Evolutionary conservation across 495 filamentous ascomycete species (phyloP).

Genomic region (Apiosordaria backusii): DNA sequence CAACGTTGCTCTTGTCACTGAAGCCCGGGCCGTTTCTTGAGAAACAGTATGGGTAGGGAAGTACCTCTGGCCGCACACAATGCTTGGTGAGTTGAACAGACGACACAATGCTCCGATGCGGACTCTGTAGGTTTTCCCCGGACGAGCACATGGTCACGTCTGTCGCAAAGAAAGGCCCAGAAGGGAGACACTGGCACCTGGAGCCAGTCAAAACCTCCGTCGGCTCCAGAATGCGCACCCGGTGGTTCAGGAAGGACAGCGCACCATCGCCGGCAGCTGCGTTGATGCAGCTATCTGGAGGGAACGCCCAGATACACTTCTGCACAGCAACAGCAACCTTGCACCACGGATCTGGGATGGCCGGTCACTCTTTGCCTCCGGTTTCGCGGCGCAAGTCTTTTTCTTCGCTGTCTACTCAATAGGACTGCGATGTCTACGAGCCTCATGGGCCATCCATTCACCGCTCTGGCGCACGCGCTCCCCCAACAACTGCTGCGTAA

Average conservation of each 20-base stretch:
- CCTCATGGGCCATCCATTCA: too few relatives aligned
- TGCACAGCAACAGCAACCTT: neutral
- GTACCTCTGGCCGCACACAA: neutral
- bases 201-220: neutral
- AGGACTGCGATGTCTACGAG: too few relatives aligned
- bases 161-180: neutral
- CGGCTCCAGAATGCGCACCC: neutral
- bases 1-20: too few relatives aligned
- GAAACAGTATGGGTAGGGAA: too few relatives aligned
- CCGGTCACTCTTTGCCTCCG: too few relatives aligned
- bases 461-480: too few relatives aligned
- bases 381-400: too few relatives aligned
- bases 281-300: neutral
- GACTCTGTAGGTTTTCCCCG: neutral
- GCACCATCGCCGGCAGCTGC: neutral
- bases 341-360: neutral
- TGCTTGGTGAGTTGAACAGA: neutral
- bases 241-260: neutral
- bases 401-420: neutral
- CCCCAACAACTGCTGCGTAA: too few relatives aligned
- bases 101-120: neutral
- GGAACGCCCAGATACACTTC: neutral
- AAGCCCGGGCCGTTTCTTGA: too few relatives aligned
- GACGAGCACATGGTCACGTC: neutral
- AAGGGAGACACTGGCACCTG: neutral